Evolutionary conservation across 345 rosid species (phyloP), one percentile per base, ranked within the genome.

Genomic region (Salix brachista): DNA sequence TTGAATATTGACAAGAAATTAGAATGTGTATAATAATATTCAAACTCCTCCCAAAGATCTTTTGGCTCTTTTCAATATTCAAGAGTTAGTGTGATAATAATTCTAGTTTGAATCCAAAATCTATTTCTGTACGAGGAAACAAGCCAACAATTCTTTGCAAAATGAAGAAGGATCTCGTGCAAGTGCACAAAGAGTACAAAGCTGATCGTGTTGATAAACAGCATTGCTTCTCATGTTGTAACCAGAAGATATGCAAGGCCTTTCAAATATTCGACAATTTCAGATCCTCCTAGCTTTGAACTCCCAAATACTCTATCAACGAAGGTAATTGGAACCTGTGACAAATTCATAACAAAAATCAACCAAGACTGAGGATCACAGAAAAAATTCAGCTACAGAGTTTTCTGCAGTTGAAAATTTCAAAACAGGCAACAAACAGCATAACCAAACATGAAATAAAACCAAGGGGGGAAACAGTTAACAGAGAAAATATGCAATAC

Each of bases 201-300:
- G 30, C 36, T 1, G 32, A 34, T 58, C 13, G 1, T 6, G 17
- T 58, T 62, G 26, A 11, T 17, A 42, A 56, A 56, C 2, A 23
- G 28, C 6, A 13, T 17, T 77, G 21, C 60, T 14, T 54, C 50
- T 86, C 73, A 96, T 60, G 99, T 93, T 32, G 97, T 91, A 75
- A 94, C 86, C 68, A 96, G 79, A 81, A 93, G 98, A 84, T 90
- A 91, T 9, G 78, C 85, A 23, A 96, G 92, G 52, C 99, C 99
- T 87, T 92, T 96, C 30, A 96, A 86, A 84, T 96, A 96, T 76
- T 92, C 97, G 5, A 96, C 94, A 39, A 96, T 96, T 84, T 96
- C 99, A 5, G 98, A 96, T 81, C 99, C 99, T 76, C 98, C 97
- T 23, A 96, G 97, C 88, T 96, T 96, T 26, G 99, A 93, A 81